Evolutionary conservation across 768 basidiomycete species (phyloP), one percentile per base, ranked within the genome.

Genomic region (Russula abietina): DNA sequence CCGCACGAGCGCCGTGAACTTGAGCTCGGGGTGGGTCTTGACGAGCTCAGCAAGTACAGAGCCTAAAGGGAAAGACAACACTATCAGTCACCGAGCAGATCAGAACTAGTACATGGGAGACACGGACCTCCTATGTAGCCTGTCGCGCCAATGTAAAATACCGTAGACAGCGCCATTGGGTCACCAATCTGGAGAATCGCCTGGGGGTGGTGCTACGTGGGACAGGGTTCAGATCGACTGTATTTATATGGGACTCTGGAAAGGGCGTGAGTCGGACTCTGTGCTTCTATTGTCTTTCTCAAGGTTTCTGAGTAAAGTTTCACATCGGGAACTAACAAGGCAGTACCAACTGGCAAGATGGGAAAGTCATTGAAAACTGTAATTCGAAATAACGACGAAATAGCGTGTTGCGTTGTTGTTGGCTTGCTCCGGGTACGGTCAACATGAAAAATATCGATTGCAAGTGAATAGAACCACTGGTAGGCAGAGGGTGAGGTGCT

Each of bases 111-210:
- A 16, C 5, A 26, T 19, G 50, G 4, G 9, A 38, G 49, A 38
- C n/a, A 36, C 55, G 11, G 46, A 51, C 63, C 63, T 14, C 63
- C 63, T 36, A 64, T 33, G 54, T 64, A 64, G 14, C 63, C 63
- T 14, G 59, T 61, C 45, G 63, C 54, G 17, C 63, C 63, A 4
- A 64, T 4, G 24, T 55, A 61, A 53, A 64, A 64, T 17, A 64
- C 53, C 16, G 51, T 56, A 16, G 55, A 55, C 6, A 43, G 19
- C 2, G 28, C 6, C 28, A 12, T 55, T 22, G 19, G 17, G 17
- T 55, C 39, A 26, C 9, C 4, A 8, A 43, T 55, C 39, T 19
- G 30, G 38, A 30, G 41, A 43, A 30, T 46, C 19, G 24, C 36
- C 39, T 1, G 11, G 39, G 26, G 55, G 19, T 17, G 55, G 19